Conservation (phyloP, 1,139 yeast genomes). For the Meyerozyma smithsonii region DNA sequence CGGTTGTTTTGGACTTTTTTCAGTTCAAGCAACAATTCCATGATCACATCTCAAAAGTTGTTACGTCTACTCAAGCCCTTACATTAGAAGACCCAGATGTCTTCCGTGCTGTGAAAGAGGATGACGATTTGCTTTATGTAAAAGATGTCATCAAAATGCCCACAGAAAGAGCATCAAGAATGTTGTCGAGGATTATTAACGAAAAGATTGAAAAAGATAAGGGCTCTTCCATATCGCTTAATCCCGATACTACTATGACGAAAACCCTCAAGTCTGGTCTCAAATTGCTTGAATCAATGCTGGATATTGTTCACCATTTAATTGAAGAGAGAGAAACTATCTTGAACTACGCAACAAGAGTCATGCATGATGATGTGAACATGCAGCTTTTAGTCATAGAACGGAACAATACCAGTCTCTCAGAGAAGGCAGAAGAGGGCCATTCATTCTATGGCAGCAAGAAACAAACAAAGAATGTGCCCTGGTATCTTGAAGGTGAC, state of each 20-base stretch:
- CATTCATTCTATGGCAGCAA: conserved; percentile 34
- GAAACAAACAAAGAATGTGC: conserved; percentile 39
- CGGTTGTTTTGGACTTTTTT: conserved; percentile 68
- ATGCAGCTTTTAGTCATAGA: conserved; percentile 58
- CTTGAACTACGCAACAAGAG: conserved; percentile 67
- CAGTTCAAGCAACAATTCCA: conserved; percentile 73
- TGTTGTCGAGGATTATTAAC: conserved; percentile 41
- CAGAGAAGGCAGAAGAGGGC: conserved; percentile 33
- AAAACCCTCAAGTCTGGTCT: conserved; percentile 43
- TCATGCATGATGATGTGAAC: conserved; percentile 69
- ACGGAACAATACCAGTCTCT: conserved; percentile 51
- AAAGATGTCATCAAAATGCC: conserved; percentile 36
- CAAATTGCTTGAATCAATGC: conserved; percentile 40
- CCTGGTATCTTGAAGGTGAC: conserved; percentile 83
- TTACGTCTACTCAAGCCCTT: conserved; percentile 65
- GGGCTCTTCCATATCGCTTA: conserved; percentile 44
- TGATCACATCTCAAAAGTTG: conserved; percentile 53
- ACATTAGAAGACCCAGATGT: conserved; percentile 73
- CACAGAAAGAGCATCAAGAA: conserved; percentile 48
- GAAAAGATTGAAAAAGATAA: conserved; percentile 37
- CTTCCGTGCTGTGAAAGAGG: conserved; percentile 58
- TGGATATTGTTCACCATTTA: conserved; percentile 48
- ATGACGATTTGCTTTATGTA: conserved; percentile 42
- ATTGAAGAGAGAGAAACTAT: conserved; percentile 68
- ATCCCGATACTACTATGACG: conserved; percentile 44